Evolutionary conservation across 2,329 filamentous ascomycete species (phyloP).

Genomic region (Thelonectria olida): DNA sequence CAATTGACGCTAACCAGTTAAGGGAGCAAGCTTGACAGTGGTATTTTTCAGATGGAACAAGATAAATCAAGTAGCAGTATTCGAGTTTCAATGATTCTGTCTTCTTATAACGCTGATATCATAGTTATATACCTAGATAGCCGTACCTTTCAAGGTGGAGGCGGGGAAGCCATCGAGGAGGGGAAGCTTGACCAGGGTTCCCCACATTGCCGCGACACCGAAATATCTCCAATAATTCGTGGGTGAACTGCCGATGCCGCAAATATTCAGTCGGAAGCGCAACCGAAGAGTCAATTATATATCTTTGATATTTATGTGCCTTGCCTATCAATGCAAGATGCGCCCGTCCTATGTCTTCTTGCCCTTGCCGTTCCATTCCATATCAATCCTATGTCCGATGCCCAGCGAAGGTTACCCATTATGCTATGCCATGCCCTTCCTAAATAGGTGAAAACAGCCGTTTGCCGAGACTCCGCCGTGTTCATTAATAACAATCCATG

Average conservation of each 20-base stretch:
- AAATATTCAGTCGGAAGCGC: background rate
- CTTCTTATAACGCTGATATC: slow-evolving; percentile 6
- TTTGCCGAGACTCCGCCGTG: slow-evolving; percentile 9
- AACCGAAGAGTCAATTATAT: background rate
- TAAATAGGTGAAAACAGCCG: slow-evolving; percentile 18
- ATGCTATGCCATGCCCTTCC: slow-evolving; percentile 5
- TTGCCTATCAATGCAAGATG: background rate
- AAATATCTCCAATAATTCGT: slow-evolving; percentile 33
- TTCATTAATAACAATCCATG: slow-evolving; percentile 2
- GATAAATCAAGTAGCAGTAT: background rate
- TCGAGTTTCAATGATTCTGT: background rate
- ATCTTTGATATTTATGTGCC: background rate
- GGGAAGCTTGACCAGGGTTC: slow-evolving; percentile 25
- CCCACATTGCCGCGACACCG: slow-evolving; percentile 27
- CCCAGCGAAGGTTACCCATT: background rate
- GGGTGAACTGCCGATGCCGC: background rate
- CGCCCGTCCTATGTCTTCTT: background rate
- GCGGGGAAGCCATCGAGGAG: slow-evolving; percentile 11
- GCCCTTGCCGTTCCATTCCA: background rate
- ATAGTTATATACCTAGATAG: background rate
- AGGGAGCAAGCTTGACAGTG: background rate
- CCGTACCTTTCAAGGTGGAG: slow-evolving; percentile 5
- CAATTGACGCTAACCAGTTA: slow-evolving; percentile 1
- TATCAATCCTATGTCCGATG: background rate
- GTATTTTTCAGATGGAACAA: background rate